phyloP scores from a whole-genome alignment of 768 basidiomycete genomes.

The Tricholoma matsutake region DNA sequence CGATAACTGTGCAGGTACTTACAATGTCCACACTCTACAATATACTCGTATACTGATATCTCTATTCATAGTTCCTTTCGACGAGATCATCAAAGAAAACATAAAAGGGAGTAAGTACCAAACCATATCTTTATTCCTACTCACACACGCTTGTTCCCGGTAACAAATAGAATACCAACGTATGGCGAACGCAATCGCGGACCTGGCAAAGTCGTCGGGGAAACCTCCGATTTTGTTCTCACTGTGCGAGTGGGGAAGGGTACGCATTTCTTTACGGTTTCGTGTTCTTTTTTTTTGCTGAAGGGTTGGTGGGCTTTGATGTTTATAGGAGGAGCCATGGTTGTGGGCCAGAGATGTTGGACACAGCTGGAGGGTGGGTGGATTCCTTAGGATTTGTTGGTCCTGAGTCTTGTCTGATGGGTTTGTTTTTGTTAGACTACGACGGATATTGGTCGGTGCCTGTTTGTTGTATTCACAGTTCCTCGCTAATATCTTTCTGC shows the following conservation, averaged over 20 bases:
- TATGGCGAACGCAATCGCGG: conserved; percentile 57
- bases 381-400: background rate
- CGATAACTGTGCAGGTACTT: conserved; percentile 52
- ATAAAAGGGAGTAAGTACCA: conserved; percentile 47
- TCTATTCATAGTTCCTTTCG: conserved; percentile 45
- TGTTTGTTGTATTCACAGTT: background rate
- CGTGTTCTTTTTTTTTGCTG: background rate
- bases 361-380: conserved; percentile 66
- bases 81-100: conserved; percentile 53
- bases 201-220: conserved; percentile 42
- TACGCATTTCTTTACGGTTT: conserved; percentile 34
- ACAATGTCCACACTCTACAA: background rate
- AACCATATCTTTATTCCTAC: too few species aligned
- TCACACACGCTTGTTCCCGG: background rate
- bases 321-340: conserved; percentile 55
- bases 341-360: conserved; percentile 42
- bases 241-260: conserved; percentile 66
- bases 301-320: background rate
- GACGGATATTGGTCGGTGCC: conserved; percentile 36
- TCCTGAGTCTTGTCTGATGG: background rate
- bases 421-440: conserved; percentile 39
- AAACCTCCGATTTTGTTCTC: conserved; percentile 54
- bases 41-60: background rate
- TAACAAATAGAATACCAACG: conserved; percentile 40
- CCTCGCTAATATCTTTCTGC: background rate